phyloP scores from a whole-genome alignment of 1,139 yeast species.

The Geotrichum cucujoidarum region DNA sequence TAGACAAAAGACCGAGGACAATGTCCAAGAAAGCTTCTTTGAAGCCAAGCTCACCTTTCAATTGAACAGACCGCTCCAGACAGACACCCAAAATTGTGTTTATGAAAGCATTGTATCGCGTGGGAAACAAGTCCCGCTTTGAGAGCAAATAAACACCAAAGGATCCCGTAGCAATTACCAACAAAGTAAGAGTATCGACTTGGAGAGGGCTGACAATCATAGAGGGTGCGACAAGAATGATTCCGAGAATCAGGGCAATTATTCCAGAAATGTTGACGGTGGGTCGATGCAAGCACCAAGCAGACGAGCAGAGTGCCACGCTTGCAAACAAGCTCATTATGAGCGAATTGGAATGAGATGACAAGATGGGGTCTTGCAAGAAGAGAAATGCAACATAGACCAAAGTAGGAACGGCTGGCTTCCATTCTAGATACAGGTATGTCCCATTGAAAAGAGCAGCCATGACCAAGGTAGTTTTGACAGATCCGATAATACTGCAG shows the following conservation, averaged over 20 bases:
- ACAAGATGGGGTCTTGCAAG: conserved; percentile 14
- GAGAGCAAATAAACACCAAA: conserved; percentile 36
- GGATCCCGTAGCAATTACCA: conserved; percentile 34
- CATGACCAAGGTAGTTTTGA: conserved; percentile 17
- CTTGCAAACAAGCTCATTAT: conserved; percentile 8
- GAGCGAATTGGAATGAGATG: conserved; percentile 8
- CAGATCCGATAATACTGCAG: conserved; percentile 20
- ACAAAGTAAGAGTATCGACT: conserved; percentile 25
- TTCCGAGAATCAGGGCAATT: conserved; percentile 13
- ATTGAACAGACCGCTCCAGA: conserved; percentile 18
- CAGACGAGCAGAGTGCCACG: conserved; percentile 10
- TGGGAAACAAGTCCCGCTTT: conserved; percentile 34
- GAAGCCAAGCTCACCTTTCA: conserved; percentile 13
- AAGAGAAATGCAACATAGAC: conserved; percentile 14
- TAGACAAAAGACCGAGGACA: conserved; percentile 10
- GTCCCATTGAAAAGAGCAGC: conserved; percentile 18
- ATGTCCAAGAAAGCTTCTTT: conserved; percentile 10
- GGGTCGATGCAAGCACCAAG: conserved; percentile 19
- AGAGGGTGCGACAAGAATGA: conserved; percentile 14
- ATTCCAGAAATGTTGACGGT: conserved; percentile 13
- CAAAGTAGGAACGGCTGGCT: conserved; percentile 13
- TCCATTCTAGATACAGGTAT: conserved; percentile 13
- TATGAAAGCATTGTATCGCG: conserved; percentile 32
- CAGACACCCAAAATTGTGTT: conserved; percentile 21
- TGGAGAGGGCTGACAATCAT: conserved; percentile 7